These are phyloP conservation scores for Plasmodium ovale DNA, from an alignment of 169 alveolate genomes.

Conservation along the genomic window DNA sequence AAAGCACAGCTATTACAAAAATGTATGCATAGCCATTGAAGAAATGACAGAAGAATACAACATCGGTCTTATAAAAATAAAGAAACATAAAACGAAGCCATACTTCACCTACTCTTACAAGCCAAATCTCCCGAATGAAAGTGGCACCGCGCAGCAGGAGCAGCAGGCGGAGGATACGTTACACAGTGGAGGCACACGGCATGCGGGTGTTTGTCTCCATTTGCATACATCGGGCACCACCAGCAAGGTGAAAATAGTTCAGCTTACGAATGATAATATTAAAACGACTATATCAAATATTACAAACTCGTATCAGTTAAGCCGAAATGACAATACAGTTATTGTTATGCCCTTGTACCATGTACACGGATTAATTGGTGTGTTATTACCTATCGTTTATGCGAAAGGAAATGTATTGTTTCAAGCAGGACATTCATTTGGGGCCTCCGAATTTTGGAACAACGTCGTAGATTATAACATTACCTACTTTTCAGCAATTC, in stretches of 20 bases:
- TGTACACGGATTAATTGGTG: conserved; percentile 76
- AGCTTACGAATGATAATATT: conserved; percentile 55
- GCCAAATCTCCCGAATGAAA: conserved; percentile 1
- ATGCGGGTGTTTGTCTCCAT: conserved; percentile 42
- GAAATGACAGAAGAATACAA: conserved; percentile 31
- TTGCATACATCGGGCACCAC: conserved; percentile 73
- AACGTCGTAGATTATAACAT: conserved; percentile 34
- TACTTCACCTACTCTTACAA: conserved; percentile 53
- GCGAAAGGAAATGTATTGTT: conserved; percentile 66
- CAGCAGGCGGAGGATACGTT: not conserved
- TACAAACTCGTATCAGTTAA: conserved; percentile 34
- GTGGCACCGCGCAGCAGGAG: not conserved
- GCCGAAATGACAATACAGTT: conserved; percentile 56
- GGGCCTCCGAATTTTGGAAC: conserved; percentile 71
- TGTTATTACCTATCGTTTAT: conserved; percentile 32
- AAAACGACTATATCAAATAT: conserved; percentile 59
- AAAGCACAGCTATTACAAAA: conserved; percentile 64
- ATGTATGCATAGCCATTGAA: conserved; percentile 37
- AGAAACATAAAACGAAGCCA: conserved; percentile 42
- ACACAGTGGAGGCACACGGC: not conserved
- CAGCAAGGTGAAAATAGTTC: conserved; percentile 72
- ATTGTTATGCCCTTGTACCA: conserved; percentile 71
- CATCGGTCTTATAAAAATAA: conserved; percentile 57
- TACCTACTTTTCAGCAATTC: conserved; percentile 65
- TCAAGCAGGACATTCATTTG: conserved; percentile 63